A percentile compares a stretch with the other conserved stretches of the same genome.
Evolutionary conservation across 2,329 filamentous ascomycete genomes (phyloP).

Genomic region (Fusarium tanahbumbuense): DNA sequence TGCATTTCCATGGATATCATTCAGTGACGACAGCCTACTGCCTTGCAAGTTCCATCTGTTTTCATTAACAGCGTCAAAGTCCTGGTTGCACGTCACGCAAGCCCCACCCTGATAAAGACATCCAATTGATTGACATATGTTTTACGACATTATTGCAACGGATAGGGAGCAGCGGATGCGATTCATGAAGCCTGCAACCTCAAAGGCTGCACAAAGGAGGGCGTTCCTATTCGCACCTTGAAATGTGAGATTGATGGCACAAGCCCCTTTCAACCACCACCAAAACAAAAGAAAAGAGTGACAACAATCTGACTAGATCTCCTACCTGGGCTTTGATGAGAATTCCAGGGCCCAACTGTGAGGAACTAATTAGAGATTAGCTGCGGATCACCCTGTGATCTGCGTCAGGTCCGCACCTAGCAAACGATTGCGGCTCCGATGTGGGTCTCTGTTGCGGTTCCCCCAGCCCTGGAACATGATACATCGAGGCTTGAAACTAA

Average conservation of each 20-base stretch:
- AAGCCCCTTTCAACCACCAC: conserved; percentile 16
- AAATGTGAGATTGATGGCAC: conserved; percentile 19
- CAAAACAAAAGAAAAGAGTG: conserved; percentile 1
- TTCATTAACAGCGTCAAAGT: neutral
- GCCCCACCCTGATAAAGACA: neutral
- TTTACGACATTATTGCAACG: neutral
- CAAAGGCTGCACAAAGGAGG: neutral
- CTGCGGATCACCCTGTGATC: conserved; percentile 46
- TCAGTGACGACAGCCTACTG: neutral
- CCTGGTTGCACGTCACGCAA: neutral
- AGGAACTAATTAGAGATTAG: conserved; percentile 18
- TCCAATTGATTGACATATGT: neutral
- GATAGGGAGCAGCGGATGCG: neutral
- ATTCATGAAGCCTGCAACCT: conserved; percentile 13
- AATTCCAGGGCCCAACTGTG: conserved; percentile 34
- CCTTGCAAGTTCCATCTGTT: neutral
- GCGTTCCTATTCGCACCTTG: conserved; percentile 9
- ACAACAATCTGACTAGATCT: neutral
- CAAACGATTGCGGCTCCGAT: conserved; percentile 45
- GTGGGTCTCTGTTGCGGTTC: conserved; percentile 45
- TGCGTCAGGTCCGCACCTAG: conserved; percentile 28
- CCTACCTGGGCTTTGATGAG: neutral
- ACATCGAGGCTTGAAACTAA: conserved; percentile 26
- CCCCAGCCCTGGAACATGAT: conserved; percentile 34
- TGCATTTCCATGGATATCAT: neutral